Evolutionary conservation across 192 early-diverging fungal genomes (phyloP).

Genomic region (Entophlyctis luteolus): DNA sequence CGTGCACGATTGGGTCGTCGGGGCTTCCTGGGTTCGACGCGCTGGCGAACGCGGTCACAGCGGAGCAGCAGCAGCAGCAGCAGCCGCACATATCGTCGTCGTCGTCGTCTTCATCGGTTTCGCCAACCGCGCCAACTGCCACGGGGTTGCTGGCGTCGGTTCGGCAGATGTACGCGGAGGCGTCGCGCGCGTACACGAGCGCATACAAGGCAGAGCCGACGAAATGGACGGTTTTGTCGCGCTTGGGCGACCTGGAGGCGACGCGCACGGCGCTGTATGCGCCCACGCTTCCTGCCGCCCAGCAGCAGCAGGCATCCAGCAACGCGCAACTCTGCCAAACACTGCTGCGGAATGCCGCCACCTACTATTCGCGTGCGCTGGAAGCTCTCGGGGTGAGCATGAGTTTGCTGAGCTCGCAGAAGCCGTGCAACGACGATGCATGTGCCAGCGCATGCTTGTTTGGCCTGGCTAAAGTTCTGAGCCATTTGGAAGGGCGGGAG

Average conservation of each 20-base stretch:
- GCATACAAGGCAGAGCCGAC: conserved; percentile 23
- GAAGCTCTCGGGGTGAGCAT: conserved; percentile 6
- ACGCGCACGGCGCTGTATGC: conserved; percentile 30
- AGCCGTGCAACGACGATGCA: conserved; percentile 3
- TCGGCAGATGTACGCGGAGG: conserved; percentile 26
- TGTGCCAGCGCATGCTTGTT: conserved; percentile 1
- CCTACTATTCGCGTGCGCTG: conserved; percentile 18
- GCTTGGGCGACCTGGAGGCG: conserved; percentile 32
- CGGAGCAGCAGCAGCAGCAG: conserved; percentile 10
- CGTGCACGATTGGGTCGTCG: conserved; percentile 7
- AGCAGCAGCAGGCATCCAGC: neutral
- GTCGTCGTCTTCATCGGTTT: conserved; percentile 2
- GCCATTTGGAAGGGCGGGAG: conserved; percentile 17
- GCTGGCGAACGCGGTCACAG: neutral
- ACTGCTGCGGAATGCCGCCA: conserved; percentile 15
- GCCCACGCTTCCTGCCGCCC: neutral
- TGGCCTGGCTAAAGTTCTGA: conserved; percentile 18
- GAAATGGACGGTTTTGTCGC: conserved; percentile 3
- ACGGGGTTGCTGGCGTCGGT: neutral
- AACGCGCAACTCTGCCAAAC: neutral
- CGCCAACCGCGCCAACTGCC: neutral
- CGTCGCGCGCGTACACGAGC: conserved; percentile 17
- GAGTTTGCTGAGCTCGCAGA: neutral
- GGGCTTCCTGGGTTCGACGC: conserved; percentile 13
- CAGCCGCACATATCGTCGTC: conserved; percentile 9